Base-by-base conservation (phyloP, 768 basidiomycete genomes). In the Termitomyces titanicus region DNA sequence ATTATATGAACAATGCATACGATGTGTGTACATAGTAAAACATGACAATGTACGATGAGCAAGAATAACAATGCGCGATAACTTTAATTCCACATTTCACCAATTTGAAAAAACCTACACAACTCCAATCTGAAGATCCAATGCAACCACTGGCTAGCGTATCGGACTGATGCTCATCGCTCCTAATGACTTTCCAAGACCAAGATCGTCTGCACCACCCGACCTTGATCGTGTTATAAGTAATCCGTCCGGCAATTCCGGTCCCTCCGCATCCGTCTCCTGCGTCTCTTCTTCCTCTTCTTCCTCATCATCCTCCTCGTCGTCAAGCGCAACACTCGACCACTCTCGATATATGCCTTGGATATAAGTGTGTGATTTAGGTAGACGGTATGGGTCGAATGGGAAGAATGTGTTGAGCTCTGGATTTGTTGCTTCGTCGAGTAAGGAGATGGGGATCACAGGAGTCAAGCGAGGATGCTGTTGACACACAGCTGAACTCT, bases 361-460 rank as follows among this genome's bases (percentile, higher is more conserved):
- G 52, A 99, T 89, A 64, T 86, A 97, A 20, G 71, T 68, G 29
- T 80, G 76, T 35, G 92, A 94, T 54, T 84, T 79, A 0, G 92
- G 89, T 5, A 99, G 83, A 56, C 86, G 89, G 75, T 93, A 98
- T 2, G 97, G 97, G 69, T 99, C 97, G 67, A 99, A 99, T 0
- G 97, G 97, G 77, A 99, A 99, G 76, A 98, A 98, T 11, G 87
- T 85, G 66, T 93, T 94, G 53, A 98, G 78, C 56, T 95, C 93
- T 9, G 81, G 75, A 48, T 81, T 81, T 56, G 76, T 63, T 46
- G 72, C 71, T 47, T 67, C 72, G 8, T 70, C 72, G 17, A 73
- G 61, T 27, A 70, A 58, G 11, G 62, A 63, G 18, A 60, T 65
- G 57, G 61, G 66, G n/a, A 66, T 48, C 20, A 17, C 15, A 29